These are phyloP conservation scores for Coccomyxa subellipsoidea DNA, from an alignment of 163 green algal genomes.

Conservation along the genomic window DNA sequence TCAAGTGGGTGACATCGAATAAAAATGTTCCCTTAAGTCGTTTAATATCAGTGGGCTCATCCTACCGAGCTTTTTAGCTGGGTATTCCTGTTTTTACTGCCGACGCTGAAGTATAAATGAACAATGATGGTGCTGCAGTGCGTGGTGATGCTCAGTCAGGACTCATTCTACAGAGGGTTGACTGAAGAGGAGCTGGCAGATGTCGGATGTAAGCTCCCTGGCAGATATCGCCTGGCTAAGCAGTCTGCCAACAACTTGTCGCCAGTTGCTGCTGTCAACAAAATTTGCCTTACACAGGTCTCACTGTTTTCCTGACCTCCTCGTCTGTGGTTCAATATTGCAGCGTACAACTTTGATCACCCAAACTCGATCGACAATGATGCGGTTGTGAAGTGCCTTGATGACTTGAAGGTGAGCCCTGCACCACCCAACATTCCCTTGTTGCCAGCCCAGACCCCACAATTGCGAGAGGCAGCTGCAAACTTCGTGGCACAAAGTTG, in stretches of 20 bases:
- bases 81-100: too few relatives aligned
- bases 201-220: constrained; percentile 30
- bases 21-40: too few relatives aligned
- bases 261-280: neutral
- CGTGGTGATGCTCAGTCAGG: constrained; percentile 83
- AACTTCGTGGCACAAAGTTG: neutral
- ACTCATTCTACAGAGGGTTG: constrained; percentile 84
- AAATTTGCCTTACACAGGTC: neutral
- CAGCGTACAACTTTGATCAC: constrained; percentile 93
- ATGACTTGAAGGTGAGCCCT: constrained; percentile 43
- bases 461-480: neutral
- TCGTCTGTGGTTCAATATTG: neutral
- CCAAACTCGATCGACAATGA: constrained; percentile 75
- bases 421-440: neutral
- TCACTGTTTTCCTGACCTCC: too few relatives aligned
- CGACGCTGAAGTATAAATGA: neutral
- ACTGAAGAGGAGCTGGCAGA: constrained; percentile 52
- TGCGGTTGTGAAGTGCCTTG: constrained; percentile 62
- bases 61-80: too few relatives aligned
- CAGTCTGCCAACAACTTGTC: neutral
- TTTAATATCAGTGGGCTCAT: too few relatives aligned
- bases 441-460: neutral
- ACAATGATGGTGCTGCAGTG: constrained; percentile 25
- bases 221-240: neutral
- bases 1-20: too few relatives aligned